Percentiles rank a stretch among this genome's conserved stretches.
Evolutionary conservation across 805 yeast species (phyloP).

Genomic region (Grigorovia yakushimaensis): DNA sequence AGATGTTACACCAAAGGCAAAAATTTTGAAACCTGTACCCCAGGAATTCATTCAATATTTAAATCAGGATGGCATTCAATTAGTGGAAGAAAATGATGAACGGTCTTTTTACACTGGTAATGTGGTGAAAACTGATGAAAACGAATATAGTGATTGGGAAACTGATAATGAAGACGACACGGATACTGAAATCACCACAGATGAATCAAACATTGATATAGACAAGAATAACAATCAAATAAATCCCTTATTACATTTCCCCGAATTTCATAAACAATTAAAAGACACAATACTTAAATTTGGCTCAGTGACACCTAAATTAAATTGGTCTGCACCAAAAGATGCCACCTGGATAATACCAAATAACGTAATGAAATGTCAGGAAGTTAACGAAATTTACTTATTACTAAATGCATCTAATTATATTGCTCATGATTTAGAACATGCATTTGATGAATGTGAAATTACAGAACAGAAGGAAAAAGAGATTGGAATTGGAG

Average conservation of each 20-base stretch:
- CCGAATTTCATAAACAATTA: constrained; percentile 49
- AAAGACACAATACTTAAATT: constrained; percentile 35
- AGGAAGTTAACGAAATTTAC: constrained; percentile 63
- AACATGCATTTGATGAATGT: constrained; percentile 53
- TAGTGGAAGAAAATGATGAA: constrained; percentile 39
- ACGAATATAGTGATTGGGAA: constrained; percentile 72
- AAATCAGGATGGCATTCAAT: constrained; percentile 54
- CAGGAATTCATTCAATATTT: constrained; percentile 48
- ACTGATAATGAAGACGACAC: constrained; percentile 36
- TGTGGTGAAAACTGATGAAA: constrained; percentile 38
- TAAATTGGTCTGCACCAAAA: constrained; percentile 96
- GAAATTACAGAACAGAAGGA: constrained; percentile 13
- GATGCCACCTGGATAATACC: constrained; percentile 91
- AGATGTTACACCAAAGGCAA: constrained; percentile 39
- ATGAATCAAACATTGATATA: constrained; percentile 15
- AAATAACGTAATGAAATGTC: constrained; percentile 65
- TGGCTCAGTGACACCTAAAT: constrained; percentile 70
- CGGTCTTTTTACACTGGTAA: constrained; percentile 28
- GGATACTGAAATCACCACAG: too few relatives aligned
- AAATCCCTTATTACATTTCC: constrained; percentile 44
- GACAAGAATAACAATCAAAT: constrained; percentile 7
- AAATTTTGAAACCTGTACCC: constrained; percentile 50
- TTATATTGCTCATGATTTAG: constrained; percentile 77
- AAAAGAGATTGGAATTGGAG: too few relatives aligned
- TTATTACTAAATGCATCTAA: constrained; percentile 77